phyloP scores from a whole-genome alignment of 306 rosid genomes.

The Ochetophila trinervis region DNA sequence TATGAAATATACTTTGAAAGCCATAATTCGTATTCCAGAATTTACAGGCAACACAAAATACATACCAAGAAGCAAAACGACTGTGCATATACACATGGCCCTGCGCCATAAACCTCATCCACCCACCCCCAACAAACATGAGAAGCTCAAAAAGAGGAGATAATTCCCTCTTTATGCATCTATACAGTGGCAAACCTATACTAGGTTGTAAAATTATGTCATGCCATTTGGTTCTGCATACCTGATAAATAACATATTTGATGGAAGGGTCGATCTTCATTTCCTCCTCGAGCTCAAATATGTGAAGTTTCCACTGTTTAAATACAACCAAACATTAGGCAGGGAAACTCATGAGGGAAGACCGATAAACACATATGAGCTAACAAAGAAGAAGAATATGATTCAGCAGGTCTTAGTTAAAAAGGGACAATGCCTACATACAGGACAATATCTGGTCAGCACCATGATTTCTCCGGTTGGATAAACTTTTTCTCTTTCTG shows the following conservation, averaged over 20 bases:
- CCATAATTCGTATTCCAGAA: background rate
- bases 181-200: background rate
- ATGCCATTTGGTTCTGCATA: constrained; percentile 15
- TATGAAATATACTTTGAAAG: background rate
- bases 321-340: background rate
- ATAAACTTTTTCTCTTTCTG: constrained; percentile 41
- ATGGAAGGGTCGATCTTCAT: constrained; percentile 50
- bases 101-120: background rate
- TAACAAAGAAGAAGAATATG: background rate
- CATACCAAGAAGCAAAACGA: background rate
- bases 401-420: background rate
- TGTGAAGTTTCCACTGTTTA: constrained; percentile 55
- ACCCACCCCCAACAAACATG: background rate
- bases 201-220: background rate
- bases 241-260: constrained; percentile 57
- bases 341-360: background rate
- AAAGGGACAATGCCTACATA: constrained; percentile 26
- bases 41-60: background rate
- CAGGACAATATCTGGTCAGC: constrained; percentile 48
- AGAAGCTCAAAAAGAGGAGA: background rate
- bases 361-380: background rate
- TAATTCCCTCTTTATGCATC: constrained; percentile 3
- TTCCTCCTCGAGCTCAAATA: constrained; percentile 64
- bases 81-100: background rate
- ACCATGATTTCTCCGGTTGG: constrained; percentile 50